Conservation (phyloP, 352 stramenopile species). For the Phytopythium delawarense region DNA sequence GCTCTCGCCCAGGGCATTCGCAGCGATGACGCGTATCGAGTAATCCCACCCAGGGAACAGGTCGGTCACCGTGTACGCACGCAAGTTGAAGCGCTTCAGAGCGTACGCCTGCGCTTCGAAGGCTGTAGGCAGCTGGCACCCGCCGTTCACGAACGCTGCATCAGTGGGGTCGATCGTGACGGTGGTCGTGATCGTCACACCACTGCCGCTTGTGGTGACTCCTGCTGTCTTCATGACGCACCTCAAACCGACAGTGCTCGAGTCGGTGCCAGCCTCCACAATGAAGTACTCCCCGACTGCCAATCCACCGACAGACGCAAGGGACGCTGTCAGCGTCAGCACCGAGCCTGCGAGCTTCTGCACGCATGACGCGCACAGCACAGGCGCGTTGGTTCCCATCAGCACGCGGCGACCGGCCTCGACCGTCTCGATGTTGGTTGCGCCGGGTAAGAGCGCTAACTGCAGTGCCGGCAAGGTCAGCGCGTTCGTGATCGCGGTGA, state of each 20-base stretch:
- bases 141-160: constrained; percentile 14
- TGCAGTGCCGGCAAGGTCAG: constrained; percentile 28
- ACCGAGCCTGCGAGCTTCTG: constrained; percentile 39
- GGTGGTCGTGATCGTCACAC: constrained; percentile 3
- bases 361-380: constrained; percentile 53
- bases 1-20: constrained; percentile 40
- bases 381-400: constrained; percentile 22
- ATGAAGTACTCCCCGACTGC: constrained; percentile 43
- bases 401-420: constrained; percentile 12
- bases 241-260: constrained; percentile 7
- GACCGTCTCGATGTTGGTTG: constrained; percentile 15
- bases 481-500: constrained; percentile 25
- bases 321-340: constrained; percentile 39
- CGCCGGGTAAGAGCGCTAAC: constrained; percentile 32
- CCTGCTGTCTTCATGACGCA: constrained; percentile 44
- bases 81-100: constrained; percentile 63
- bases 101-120: constrained; percentile 55
- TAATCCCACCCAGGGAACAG: constrained; percentile 68
- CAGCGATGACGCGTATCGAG: constrained; percentile 50
- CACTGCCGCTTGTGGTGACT: constrained; percentile 7
- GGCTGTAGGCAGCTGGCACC: constrained; percentile 37
- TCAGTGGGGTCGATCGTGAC: constrained; percentile 29
- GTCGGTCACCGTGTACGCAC: constrained; percentile 47
- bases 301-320: constrained; percentile 15
- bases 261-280: constrained; percentile 25